A percentile compares a stretch with the other conserved stretches of the same genome.
phyloP scores from a whole-genome alignment of 1,284 basidiomycete species.

The Tetrapyrgos nigripes region DNA sequence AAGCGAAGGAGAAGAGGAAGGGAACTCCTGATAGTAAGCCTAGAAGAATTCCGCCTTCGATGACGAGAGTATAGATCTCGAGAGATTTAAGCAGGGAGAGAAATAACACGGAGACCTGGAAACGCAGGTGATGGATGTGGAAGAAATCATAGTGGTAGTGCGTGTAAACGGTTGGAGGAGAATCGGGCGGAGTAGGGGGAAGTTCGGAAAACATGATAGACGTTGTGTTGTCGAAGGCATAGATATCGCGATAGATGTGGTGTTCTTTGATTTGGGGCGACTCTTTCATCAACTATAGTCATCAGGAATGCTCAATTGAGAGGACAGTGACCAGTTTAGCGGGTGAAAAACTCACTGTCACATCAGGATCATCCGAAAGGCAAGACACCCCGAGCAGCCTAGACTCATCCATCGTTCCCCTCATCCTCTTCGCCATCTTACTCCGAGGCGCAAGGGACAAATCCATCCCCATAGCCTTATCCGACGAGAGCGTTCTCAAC shows the following conservation, averaged over 20 bases:
- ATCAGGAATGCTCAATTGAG: too few species aligned
- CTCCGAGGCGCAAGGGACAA: slow-evolving; percentile 11
- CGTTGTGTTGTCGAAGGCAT: slow-evolving; percentile 21
- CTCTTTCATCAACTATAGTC: too few species aligned
- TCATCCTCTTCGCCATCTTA: slow-evolving; percentile 11
- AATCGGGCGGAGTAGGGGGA: slow-evolving; percentile 6
- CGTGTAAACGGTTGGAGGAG: slow-evolving; percentile 15
- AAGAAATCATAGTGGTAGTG: slow-evolving; percentile 3
- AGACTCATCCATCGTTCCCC: slow-evolving; percentile 15
- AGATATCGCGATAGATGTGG: slow-evolving; percentile 17
- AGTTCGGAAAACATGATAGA: slow-evolving; percentile 14
- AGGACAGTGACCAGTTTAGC: too few species aligned
- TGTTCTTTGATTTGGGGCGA: slow-evolving; percentile 1
- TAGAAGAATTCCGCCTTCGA: slow-evolving; percentile 3
- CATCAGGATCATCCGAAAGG: too few species aligned
- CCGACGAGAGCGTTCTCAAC: slow-evolving; percentile 18
- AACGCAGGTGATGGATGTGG: slow-evolving; percentile 8
- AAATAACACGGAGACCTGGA: slow-evolving; percentile 13
- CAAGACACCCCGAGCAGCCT: too few species aligned
- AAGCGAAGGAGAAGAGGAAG: slow-evolving; percentile 22
- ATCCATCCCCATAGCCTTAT: slow-evolving; percentile 23
- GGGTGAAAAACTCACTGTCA: too few species aligned
- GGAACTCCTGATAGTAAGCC: slow-evolving; percentile 8
- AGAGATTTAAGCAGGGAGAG: slow-evolving; percentile 17
- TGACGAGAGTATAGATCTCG: slow-evolving; percentile 15